phyloP scores from a whole-genome alignment of 305 asterid species.

The Solanum hybrid region DNA sequence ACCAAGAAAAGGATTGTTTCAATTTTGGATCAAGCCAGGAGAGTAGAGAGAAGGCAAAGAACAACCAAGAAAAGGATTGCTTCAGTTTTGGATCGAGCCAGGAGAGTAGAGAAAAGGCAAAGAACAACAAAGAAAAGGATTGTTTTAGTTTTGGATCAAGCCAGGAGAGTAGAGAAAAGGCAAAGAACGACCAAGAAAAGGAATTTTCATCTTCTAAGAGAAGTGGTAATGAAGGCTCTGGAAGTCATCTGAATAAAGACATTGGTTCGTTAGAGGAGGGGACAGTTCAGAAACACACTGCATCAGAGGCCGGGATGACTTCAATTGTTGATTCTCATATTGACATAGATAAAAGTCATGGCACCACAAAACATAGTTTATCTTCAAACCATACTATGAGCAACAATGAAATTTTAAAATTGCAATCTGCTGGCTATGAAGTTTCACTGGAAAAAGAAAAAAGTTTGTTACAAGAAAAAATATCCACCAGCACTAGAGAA shows the following conservation, averaged over 20 bases:
- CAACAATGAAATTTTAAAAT: slow-evolving; percentile 21
- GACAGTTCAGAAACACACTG: slow-evolving; percentile 21
- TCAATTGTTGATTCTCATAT: slow-evolving; percentile 28
- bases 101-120: slow-evolving; percentile 30
- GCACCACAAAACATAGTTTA: slow-evolving; percentile 19
- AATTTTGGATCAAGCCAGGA: neutral
- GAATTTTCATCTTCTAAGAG: slow-evolving; percentile 21
- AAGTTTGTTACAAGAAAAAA: slow-evolving; percentile 11
- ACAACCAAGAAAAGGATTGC: neutral
- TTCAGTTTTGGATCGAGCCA: neutral
- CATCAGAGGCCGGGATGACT: slow-evolving; percentile 20
- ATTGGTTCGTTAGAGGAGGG: slow-evolving; percentile 19
- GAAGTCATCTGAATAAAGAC: slow-evolving; percentile 22
- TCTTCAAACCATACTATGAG: slow-evolving; percentile 23
- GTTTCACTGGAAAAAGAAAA: slow-evolving; percentile 24
- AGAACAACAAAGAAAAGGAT: slow-evolving; percentile 5
- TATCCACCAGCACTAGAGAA: slow-evolving; percentile 25
- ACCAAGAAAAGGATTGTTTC: neutral
- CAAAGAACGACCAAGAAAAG: slow-evolving; percentile 19
- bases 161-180: neutral
- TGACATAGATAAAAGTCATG: slow-evolving; percentile 21
- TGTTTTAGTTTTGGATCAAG: neutral
- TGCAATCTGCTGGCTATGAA: slow-evolving; percentile 21
- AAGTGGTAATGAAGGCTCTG: slow-evolving; percentile 15
- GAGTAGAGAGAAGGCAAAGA: slow-evolving; percentile 32